Percentiles rank a stretch among this genome's conserved stretches.
Conservation (phyloP, 1,139 yeast genomes). For the Blastobotrys proliferans region DNA sequence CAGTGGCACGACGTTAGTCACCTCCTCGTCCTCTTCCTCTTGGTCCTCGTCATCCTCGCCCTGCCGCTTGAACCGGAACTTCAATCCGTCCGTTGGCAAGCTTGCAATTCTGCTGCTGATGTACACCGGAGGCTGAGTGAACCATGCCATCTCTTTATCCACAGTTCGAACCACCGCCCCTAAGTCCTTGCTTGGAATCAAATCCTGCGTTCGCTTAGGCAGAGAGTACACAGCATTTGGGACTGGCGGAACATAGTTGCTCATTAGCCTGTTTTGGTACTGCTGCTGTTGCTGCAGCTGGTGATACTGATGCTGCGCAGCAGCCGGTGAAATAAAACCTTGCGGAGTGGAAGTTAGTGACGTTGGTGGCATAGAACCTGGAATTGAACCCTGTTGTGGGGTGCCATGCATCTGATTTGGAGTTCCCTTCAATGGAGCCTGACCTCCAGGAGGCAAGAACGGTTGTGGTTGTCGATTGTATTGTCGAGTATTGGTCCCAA, state of each 20-base stretch:
- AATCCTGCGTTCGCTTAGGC: slow-evolving; percentile 25
- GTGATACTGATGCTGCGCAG: no score
- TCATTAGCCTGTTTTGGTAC: slow-evolving; percentile 4
- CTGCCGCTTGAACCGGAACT: slow-evolving; percentile 10
- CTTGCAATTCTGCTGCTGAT: slow-evolving; percentile 49
- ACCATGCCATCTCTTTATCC: slow-evolving; percentile 58
- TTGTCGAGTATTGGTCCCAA: slow-evolving; percentile 9
- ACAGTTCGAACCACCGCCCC: slow-evolving; percentile 27
- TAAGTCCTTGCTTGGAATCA: slow-evolving; percentile 24
- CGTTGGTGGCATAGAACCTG: neutral
- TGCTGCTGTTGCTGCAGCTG: no score
- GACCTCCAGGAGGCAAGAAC: slow-evolving; percentile 9
- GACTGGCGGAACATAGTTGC: slow-evolving; percentile 24
- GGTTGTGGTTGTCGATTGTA: slow-evolving; percentile 12
- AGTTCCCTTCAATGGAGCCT: neutral
- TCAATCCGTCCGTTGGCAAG: slow-evolving; percentile 14
- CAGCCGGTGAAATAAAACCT: no score
- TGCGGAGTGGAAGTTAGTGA: no score
- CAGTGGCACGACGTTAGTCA: slow-evolving; percentile 32
- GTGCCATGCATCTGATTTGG: neutral
- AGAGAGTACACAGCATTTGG: slow-evolving; percentile 30
- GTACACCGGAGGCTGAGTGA: slow-evolving; percentile 70
- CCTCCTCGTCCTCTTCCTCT: slow-evolving; percentile 11
- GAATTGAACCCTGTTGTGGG: neutral
- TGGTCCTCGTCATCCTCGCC: slow-evolving; percentile 18